Conservation (phyloP, 306 rosid species). For the Morella rubra region DNA sequence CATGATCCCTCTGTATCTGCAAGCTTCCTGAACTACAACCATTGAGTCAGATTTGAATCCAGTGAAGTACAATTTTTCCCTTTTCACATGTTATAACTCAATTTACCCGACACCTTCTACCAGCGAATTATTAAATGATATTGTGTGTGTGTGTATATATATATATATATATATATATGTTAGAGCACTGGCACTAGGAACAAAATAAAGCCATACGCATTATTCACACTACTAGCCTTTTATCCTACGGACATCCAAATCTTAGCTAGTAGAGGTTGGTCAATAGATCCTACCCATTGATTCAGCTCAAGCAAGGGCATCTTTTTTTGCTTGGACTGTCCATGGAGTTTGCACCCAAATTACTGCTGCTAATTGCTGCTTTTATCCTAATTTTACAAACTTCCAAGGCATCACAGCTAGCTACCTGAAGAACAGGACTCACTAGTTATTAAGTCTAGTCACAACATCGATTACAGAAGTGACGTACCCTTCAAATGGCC, state of each 20-base stretch:
- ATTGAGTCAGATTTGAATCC: conserved; percentile 17
- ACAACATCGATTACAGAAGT: neutral
- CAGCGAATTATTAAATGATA: neutral
- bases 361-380: neutral
- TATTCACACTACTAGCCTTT: neutral
- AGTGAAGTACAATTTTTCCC: neutral
- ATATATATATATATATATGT: neutral
- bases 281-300: conserved; percentile 1
- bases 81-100: conserved; percentile 6
- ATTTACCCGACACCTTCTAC: neutral
- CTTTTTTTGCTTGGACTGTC: neutral
- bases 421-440: neutral
- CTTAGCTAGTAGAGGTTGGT: neutral
- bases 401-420: neutral
- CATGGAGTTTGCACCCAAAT: neutral
- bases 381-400: conserved; percentile 7
- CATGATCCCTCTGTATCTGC: conserved; percentile 53
- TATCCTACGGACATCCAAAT: neutral
- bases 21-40: conserved; percentile 29
- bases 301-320: conserved; percentile 9
- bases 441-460: neutral
- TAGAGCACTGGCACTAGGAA: neutral
- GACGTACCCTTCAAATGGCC: neutral
- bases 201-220: neutral
- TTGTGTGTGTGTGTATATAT: too few species aligned